These are phyloP conservation scores for Rhizoclosmatium sp. DNA, from an alignment of 192 early-diverging fungal genomes.

Conservation along the genomic window DNA sequence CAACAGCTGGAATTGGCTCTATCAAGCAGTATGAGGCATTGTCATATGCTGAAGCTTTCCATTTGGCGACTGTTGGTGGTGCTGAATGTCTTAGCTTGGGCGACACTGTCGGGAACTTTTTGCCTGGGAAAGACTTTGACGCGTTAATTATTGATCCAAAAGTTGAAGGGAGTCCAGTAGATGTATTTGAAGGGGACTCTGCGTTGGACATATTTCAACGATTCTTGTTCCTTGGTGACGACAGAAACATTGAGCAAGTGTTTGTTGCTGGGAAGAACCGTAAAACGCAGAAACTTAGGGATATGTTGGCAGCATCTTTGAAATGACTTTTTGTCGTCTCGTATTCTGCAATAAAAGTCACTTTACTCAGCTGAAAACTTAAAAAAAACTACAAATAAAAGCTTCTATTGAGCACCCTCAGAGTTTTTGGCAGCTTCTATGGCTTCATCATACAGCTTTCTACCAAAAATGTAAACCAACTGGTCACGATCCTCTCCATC, in stretches of 20 bases:
- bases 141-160: conserved; percentile 75
- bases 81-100: conserved; percentile 81
- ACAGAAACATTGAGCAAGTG: conserved; percentile 81
- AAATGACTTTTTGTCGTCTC: too few species aligned
- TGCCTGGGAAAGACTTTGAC: conserved; percentile 89
- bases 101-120: conserved; percentile 82
- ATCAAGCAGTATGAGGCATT: conserved; percentile 56
- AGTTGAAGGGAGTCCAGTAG: conserved; percentile 19
- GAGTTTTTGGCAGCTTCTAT: conserved; percentile 25
- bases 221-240: conserved; percentile 92
- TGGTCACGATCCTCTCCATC: conserved; percentile 28
- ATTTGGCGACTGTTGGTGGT: conserved; percentile 91
- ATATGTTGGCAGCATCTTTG: too few species aligned
- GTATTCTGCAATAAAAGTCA: too few species aligned
- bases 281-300: not conserved
- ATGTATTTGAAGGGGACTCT: conserved; percentile 38
- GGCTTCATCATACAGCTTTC: conserved; percentile 34
- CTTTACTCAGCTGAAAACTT: too few species aligned
- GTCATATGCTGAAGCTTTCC: conserved; percentile 75
- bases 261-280: conserved; percentile 74
- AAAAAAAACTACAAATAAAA: too few species aligned
- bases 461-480: conserved; percentile 41
- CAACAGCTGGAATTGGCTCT: conserved; percentile 6
- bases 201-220: conserved; percentile 74
- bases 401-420: not conserved